Evolutionary conservation across 768 basidiomycete genomes (phyloP), one percentile per base, ranked within the genome.

Genomic region (Peribolospora baueri): DNA sequence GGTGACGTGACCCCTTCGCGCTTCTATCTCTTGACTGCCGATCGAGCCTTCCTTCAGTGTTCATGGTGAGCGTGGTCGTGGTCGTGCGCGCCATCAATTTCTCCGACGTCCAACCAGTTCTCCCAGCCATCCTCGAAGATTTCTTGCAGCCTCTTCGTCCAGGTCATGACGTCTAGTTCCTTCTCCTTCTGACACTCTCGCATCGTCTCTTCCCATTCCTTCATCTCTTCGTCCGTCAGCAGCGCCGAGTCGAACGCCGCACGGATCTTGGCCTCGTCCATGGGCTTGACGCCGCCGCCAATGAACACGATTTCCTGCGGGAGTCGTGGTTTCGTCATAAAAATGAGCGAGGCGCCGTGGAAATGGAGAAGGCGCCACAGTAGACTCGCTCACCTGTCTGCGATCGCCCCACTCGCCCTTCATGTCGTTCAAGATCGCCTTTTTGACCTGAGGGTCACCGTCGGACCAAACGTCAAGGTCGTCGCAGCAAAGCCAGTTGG

Each of bases 331-430:
- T 25, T 25, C 25, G 25, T 25, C 52, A 58, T 55, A 51, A 55
- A 55, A 50, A 46, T 48, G 54, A 54, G 40, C 42, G 38, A 7
- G 50, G 11, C 6, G 11, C 6, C 6, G 13, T 7, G 47, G 11
- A 46, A 41, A 42, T 37, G n/a, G 3, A 37, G 43, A 39, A 53
- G 10, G 2, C 2, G 5, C 13, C 11, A 51, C 36, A 7, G 14
- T 36, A 6, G 8, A n/a, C 9, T 46, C 51, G 8, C 37, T 54
- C 46, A 61, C 63, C 13, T 58, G 65, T 7, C 62, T 56, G 48
- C 68, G 61, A 60, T 68, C 68, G 9, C 66, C 67, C 68, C 68
- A 68, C 25, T 56, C 49, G 4, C 66, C 67, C 37, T 62, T 46
- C 38, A 68, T 67, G 54, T 68, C 68, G 6, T 52, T 54, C 57